phyloP scores from a whole-genome alignment of 2,329 filamentous ascomycete genomes.

The Chalaropsis ovoidea region DNA sequence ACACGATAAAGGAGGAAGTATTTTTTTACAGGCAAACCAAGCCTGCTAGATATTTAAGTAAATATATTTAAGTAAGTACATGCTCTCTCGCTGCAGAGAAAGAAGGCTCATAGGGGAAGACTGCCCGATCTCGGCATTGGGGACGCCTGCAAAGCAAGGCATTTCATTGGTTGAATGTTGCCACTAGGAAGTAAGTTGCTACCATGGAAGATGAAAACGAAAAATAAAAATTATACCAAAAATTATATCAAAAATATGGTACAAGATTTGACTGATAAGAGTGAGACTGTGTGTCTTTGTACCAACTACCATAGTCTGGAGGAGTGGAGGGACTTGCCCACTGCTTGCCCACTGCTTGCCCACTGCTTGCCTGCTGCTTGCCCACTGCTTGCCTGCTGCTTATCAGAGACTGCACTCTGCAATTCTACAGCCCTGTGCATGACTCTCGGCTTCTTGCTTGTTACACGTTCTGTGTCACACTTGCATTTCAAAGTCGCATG shows the following conservation, averaged over 20 bases:
- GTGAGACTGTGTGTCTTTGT: too few species aligned
- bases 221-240: not conserved
- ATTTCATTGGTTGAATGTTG: not conserved
- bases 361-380: too few species aligned
- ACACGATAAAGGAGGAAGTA: not conserved
- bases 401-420: not conserved
- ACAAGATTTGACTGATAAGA: not conserved
- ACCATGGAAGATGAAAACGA: not conserved
- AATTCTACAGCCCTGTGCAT: not conserved
- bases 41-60: too few species aligned
- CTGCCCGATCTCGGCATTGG: not conserved
- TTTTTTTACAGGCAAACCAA: not conserved
- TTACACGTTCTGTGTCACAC: constrained; percentile 18
- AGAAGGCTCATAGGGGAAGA: not conserved
- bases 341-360: too few species aligned
- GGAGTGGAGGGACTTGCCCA: too few species aligned
- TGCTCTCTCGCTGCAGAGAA: not conserved
- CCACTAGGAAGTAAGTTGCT: not conserved
- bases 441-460: not conserved
- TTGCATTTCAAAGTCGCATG: constrained; percentile 10
- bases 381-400: too few species aligned
- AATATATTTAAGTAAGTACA: too few species aligned
- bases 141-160: not conserved
- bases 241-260: not conserved
- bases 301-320: not conserved